phyloP scores from a whole-genome alignment of 78 protist genomes.

The Dictyostelium intermedium region DNA sequence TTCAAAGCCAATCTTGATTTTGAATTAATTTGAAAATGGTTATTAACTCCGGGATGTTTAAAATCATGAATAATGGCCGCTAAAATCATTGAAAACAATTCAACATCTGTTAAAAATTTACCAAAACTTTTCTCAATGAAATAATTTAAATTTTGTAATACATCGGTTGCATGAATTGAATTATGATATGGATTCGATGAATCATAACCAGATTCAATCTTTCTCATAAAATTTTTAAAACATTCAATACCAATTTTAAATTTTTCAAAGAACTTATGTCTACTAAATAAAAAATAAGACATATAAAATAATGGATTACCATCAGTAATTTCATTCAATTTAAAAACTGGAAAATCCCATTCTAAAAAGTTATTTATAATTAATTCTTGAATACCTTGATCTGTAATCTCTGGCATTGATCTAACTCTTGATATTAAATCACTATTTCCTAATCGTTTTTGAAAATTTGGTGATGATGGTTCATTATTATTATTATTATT shows the following conservation, averaged over 20 bases:
- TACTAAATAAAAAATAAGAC: background rate
- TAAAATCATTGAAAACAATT: conserved; percentile 32
- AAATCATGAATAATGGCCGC: conserved; percentile 82
- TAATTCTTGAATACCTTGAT: conserved; percentile 7
- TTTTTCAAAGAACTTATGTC: conserved; percentile 31
- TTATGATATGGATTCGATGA: conserved; percentile 83
- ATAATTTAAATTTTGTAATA: conserved; percentile 19
- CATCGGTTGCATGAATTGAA: conserved; percentile 83
- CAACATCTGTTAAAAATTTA: conserved; percentile 9
- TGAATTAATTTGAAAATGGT: conserved; percentile 61
- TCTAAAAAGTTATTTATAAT: background rate
- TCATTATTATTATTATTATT: background rate
- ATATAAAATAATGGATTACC: conserved; percentile 9
- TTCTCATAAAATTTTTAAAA: conserved; percentile 14
- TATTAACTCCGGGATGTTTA: conserved; percentile 77
- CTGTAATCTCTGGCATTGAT: background rate
- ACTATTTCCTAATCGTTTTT: background rate
- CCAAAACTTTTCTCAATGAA: background rate
- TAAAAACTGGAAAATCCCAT: conserved; percentile 51
- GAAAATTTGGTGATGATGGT: background rate
- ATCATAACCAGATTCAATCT: conserved; percentile 39
- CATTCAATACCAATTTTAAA: background rate
- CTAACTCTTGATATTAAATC: background rate
- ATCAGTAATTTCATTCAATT: conserved; percentile 13
- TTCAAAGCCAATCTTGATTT: conserved; percentile 51